Percentiles rank a stretch among this genome's conserved stretches.
phyloP scores from a whole-genome alignment of 768 basidiomycete species.

The Boletus edulis region DNA sequence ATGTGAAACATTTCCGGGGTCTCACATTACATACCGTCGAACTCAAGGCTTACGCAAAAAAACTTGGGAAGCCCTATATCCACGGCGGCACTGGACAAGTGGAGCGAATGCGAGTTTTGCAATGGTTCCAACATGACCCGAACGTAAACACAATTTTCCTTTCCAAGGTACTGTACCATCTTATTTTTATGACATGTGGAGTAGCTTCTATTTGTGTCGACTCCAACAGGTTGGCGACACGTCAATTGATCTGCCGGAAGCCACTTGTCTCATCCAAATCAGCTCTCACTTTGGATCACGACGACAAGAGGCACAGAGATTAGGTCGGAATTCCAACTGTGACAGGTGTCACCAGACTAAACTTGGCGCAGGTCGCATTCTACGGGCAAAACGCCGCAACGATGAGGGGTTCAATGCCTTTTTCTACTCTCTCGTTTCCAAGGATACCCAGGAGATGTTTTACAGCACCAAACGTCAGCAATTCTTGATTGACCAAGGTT shows the following conservation, averaged over 20 bases:
- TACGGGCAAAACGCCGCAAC: conserved; percentile 95
- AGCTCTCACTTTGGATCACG: conserved; percentile 99
- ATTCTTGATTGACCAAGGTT: conserved; percentile 98
- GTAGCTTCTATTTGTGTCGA: conserved; percentile 13
- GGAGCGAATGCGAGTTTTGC: conserved; percentile 93
- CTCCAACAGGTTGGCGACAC: conserved; percentile 86
- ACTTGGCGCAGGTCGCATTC: conserved; percentile 70
- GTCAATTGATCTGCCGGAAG: conserved; percentile 97
- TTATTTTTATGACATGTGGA: conserved; percentile 6
- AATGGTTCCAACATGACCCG: conserved; percentile 94
- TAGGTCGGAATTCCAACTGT: conserved; percentile 53
- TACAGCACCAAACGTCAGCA: conserved; percentile 99
- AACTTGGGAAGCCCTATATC: conserved; percentile 90
- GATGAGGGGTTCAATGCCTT: conserved; percentile 99
- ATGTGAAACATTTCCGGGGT: background rate
- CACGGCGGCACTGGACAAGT: conserved; percentile 94
- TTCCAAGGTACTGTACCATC: conserved; percentile 77
- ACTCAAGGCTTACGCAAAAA: conserved; percentile 84
- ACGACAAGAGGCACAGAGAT: conserved; percentile 94
- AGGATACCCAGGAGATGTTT: conserved; percentile 99
- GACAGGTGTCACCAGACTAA: conserved; percentile 16
- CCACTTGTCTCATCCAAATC: conserved; percentile 98
- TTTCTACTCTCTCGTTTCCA: conserved; percentile 98
- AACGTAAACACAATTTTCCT: conserved; percentile 97
- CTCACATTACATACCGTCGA: conserved; percentile 1